Evolutionary conservation across 495 filamentous ascomycete genomes (phyloP).

Genomic region (Margaritispora aquatica): DNA sequence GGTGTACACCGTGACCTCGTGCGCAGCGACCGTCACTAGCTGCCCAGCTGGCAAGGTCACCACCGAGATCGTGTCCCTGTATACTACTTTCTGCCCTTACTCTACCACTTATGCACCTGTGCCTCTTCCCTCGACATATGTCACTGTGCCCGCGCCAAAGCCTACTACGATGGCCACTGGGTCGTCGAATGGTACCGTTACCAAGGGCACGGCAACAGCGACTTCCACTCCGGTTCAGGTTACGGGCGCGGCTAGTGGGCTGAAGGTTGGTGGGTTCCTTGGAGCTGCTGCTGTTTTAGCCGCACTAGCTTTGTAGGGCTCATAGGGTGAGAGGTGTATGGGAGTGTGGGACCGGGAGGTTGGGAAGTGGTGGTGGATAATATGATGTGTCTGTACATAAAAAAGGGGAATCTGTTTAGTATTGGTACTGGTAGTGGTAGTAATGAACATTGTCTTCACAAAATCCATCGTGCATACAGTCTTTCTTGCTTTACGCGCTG

Average conservation of each 20-base stretch:
- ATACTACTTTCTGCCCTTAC: conserved; percentile 38
- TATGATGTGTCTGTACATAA: no score
- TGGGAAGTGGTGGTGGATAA: no score
- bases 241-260: background rate
- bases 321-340: no score
- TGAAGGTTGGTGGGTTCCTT: background rate
- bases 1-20: conserved; percentile 50
- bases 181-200: background rate
- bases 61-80: conserved; percentile 18
- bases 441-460: no score
- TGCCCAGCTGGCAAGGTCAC: conserved; percentile 38
- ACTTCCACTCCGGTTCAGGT: background rate
- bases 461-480: no score
- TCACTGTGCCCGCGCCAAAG: no score
- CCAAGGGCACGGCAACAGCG: background rate
- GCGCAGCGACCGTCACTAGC: conserved; percentile 46
- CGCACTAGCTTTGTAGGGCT: background rate
- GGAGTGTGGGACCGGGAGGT: background rate
- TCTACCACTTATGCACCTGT: background rate
- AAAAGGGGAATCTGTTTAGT: no score
- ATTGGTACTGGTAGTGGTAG: no score
- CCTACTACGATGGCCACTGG: no score
- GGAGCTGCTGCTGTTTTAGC: background rate
- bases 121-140: no score
- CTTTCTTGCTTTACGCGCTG: no score